Evolutionary conservation across 148 eudicot genomes (phyloP), one percentile per base, ranked within the genome.

Genomic region (Rhododendron mucronatum): DNA sequence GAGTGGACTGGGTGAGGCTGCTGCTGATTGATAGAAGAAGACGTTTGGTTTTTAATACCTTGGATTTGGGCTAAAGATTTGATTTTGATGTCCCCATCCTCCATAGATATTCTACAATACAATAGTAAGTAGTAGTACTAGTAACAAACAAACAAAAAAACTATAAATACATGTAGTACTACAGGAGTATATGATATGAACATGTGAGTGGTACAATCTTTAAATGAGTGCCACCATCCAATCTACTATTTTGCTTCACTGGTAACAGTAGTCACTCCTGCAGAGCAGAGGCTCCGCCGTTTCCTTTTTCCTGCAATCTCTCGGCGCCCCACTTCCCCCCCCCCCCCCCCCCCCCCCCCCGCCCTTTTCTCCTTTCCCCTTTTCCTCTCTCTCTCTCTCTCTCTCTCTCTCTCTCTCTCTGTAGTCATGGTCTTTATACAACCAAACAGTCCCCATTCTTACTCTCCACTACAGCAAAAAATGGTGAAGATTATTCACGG

Each of bases 51-150:
- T n/a, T 33, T 61, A n/a, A 21, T 41, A 6, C 12, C 18, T 35
- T 23, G 84, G 84, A 61, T 82, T 82, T 61, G 84, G 84, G 23
- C 73, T 82, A 82, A 50, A 82, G 84, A 83, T 83, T 65, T 65
- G 77, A 26, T 41, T 83, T 61, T 82, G 84, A 82, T 82, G 41
- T 82, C 57, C 33, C n/a, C 11, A 35, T 23, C 18, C 12, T 47
- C 9, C 50, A 47, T 9, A 47, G 50, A 47, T 47, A 47, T 47
- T 9, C 50, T 47, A 47, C 50, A 5, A 39, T 39, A n/a, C n/a
- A n/a, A n/a, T n/a, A n/a, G n/a, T n/a, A n/a, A 39, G 48, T 45
- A 45, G 10, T 45, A 44, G 48, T 47, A 47, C 41, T 3, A 39
- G 10, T 45, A 45, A 45, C 48, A 50, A 5, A 14, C 3, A 10